A percentile compares a stretch with the other conserved stretches of the same genome.
Conservation (phyloP, 2,329 filamentous ascomycete species). For the Gaeumannomyces tritici region DNA sequence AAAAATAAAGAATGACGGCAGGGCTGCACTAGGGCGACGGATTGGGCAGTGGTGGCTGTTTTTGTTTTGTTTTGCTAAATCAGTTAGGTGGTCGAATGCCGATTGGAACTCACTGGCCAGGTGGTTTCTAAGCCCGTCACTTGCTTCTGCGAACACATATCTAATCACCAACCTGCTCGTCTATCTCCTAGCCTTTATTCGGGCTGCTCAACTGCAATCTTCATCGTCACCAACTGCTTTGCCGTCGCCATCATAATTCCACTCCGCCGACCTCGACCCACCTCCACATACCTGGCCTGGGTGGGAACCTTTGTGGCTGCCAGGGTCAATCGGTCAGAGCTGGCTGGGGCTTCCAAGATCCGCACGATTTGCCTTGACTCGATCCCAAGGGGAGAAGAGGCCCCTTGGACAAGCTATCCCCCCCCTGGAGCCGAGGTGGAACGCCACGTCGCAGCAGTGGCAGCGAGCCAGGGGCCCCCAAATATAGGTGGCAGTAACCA, state of each 20-base stretch:
- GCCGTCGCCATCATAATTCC: neutral
- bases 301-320: neutral
- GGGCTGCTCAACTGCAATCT: neutral
- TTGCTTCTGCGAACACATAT: no score
- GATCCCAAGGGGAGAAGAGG: no score
- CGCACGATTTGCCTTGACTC: no score
- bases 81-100: neutral
- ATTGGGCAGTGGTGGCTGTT: neutral
- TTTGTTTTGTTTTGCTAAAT: neutral
- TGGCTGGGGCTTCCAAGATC: neutral
- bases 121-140: no score
- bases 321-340: neutral
- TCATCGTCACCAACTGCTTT: neutral
- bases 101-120: neutral
- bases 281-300: neutral
- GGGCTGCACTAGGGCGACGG: neutral
- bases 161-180: no score
- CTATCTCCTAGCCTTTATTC: neutral
- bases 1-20: neutral
- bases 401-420: no score
- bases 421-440: no score
- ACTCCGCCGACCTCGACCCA: neutral
- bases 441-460: neutral
- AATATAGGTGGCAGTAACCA: neutral
- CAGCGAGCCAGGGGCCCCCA: no score